phyloP scores from a whole-genome alignment of 164 flowering plant species.

The Vitis cinerea region DNA sequence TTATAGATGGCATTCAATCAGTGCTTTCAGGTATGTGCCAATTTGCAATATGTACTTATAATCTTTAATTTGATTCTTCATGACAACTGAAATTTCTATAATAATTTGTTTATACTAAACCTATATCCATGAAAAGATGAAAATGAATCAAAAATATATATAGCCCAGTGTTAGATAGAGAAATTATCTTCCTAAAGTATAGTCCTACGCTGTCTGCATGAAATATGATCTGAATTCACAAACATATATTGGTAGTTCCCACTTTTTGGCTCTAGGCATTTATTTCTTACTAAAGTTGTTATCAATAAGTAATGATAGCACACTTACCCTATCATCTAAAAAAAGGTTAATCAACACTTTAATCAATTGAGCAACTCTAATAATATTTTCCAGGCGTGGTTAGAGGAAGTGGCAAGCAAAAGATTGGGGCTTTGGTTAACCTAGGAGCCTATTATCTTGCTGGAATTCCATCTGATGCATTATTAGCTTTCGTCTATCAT shows the following conservation, averaged over 20 bases:
- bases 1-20: slow-evolving; percentile 31
- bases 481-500: slow-evolving; percentile 29
- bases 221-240: no score
- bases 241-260: no score
- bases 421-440: slow-evolving; percentile 36
- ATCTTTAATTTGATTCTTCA: not conserved
- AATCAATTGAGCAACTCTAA: not conserved
- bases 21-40: slow-evolving; percentile 26
- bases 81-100: not conserved
- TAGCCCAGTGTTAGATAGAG: no score
- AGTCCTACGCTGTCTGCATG: no score
- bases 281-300: no score
- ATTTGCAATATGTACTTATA: not conserved
- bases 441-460: slow-evolving; percentile 39
- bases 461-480: slow-evolving; percentile 35
- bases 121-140: no score
- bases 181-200: no score
- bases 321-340: not conserved
- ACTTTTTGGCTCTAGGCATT: no score
- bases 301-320: no score
- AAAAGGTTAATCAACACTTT: not conserved
- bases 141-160: no score
- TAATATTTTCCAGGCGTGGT: slow-evolving; percentile 18
- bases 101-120: no score
- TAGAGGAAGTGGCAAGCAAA: slow-evolving; percentile 48